Conservation (phyloP, 208 protist species). For the Trichomonas gallinae region DNA sequence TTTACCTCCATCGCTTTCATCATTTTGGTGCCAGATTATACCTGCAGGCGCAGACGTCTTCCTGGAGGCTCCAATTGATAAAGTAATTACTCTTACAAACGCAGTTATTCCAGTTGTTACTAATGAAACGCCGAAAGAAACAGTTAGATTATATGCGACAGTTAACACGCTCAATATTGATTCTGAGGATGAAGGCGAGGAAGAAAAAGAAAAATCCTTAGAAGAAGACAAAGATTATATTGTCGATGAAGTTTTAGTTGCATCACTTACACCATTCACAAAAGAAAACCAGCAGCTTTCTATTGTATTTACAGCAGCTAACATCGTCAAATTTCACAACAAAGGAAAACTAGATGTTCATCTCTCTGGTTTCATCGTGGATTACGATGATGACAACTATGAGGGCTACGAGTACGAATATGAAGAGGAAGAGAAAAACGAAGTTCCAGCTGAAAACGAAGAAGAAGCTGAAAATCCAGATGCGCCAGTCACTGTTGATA, state of each 20-base stretch:
- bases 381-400: not conserved
- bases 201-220: not conserved
- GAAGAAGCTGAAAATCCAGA: not conserved
- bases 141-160: not conserved
- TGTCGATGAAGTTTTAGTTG: not conserved
- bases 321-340: not conserved
- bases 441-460: not conserved
- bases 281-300: not conserved
- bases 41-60: not conserved
- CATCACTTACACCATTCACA: not conserved
- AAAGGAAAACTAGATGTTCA: not conserved
- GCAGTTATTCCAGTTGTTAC: not conserved
- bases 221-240: not conserved
- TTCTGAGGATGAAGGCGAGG: not conserved
- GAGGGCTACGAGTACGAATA: not conserved
- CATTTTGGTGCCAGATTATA: not conserved
- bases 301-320: not conserved
- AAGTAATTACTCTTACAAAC: not conserved
- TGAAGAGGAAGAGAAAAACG: not conserved
- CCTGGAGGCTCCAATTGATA: not conserved
- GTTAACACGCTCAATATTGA: not conserved
- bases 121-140: not conserved
- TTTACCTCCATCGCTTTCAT: not conserved
- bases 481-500: not conserved
- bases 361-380: not conserved